Base-by-base conservation (phyloP, 129 eudicot species). In the Escallonia rubra region DNA sequence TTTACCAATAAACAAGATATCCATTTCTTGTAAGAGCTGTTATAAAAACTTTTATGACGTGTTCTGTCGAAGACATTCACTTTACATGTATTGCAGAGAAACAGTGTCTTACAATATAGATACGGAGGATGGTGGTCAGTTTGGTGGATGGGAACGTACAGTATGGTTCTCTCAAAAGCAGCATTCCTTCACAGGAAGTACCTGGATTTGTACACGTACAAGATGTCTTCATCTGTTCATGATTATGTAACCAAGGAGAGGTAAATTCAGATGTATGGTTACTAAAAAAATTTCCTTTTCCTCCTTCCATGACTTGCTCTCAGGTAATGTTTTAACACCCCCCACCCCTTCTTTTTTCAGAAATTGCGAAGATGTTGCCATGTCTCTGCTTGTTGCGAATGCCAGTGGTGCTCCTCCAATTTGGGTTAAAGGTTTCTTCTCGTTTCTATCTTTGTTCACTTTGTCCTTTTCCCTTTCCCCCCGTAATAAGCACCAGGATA, bases 81-180 rank as follows among this genome's bases (percentile, higher is more conserved):
- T 44, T 57, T 73, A 14, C n/a, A 38, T 69, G 42, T 34, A 44
- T 39, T 41, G 60, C 74, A 79, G 79, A 68, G 56, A 63, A 63
- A 51, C 40, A 67, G 71, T 3, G 12, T 42, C 34, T 57, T 39
- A 13, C 41, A 12, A 23, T 73, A 61, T 59, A 12, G 16, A 41
- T 79, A 73, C 69, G 75, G 79, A 67, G 83, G 83, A 64, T 79
- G 79, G 79, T 79, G 79, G 83, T 79, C 83, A n/a, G 79, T 79
- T 45, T 79, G 83, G 83, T 79, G 83, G 83, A 74, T 41, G 68
- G 83, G 83, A 43, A 74, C 76, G 34, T 73, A 73, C 64, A 79
- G 83, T 52, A 74, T 79, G 79, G 79, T 79, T 51, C 67, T 79
- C 64, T 73, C 83, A 2, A 79, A 79, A 74, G 83, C 83, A 47